These are phyloP conservation scores for Vitis rupestris DNA, from an alignment of 164 flowering plant species.

Conservation along the genomic window DNA sequence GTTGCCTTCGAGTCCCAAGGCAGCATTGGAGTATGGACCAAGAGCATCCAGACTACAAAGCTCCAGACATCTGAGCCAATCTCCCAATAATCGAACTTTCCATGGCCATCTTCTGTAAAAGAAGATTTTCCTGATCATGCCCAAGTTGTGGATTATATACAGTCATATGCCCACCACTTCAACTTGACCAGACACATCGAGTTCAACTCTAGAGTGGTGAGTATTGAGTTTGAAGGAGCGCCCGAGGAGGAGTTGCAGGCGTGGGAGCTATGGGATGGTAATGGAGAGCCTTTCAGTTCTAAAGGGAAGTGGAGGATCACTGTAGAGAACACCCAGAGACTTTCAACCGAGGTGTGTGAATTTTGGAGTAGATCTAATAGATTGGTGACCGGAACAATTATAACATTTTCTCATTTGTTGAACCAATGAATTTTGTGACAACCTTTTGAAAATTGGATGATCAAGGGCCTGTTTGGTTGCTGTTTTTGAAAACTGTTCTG, in stretches of 20 bases:
- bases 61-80: conserved; percentile 44
- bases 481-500: too few relatives aligned
- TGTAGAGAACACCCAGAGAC: conserved; percentile 13
- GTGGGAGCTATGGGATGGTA: conserved; percentile 40
- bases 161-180: conserved; percentile 38
- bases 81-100: conserved; percentile 62
- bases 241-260: conserved; percentile 23
- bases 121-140: conserved; percentile 32
- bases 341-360: conserved; percentile 14
- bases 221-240: conserved; percentile 28
- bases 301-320: conserved; percentile 37
- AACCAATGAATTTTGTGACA: too few relatives aligned
- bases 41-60: conserved; percentile 43
- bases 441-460: too few relatives aligned
- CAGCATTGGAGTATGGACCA: conserved; percentile 37
- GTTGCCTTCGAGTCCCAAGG: conserved; percentile 38
- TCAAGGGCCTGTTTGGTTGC: too few relatives aligned
- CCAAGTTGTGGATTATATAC: conserved; percentile 48
- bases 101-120: conserved; percentile 57
- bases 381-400: too few relatives aligned
- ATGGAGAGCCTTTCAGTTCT: conserved; percentile 26
- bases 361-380: too few relatives aligned
- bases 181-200: conserved; percentile 25
- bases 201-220: conserved; percentile 31
- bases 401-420: too few relatives aligned